These are phyloP conservation scores for Neopestalotiopsis clavispora DNA, from an alignment of 2,329 filamentous ascomycete species.

Conservation along the genomic window DNA sequence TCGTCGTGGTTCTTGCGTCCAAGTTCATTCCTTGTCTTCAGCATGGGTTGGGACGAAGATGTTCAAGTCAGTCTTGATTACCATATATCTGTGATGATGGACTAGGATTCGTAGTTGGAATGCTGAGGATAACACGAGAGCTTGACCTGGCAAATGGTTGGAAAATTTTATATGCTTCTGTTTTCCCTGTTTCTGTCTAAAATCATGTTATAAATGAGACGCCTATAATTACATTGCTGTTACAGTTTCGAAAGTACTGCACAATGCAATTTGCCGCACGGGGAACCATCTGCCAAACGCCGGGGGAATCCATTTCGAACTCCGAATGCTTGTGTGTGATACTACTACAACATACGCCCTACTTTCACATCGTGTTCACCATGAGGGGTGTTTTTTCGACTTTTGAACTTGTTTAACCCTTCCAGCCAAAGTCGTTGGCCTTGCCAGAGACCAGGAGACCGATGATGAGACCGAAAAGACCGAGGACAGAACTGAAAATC, in stretches of 20 bases:
- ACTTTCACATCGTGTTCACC: neutral
- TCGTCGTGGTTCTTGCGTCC: no score
- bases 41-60: no score
- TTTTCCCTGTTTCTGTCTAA: conserved; percentile 3
- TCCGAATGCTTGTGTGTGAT: conserved; percentile 18
- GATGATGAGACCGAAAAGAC: conserved; percentile 94
- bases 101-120: no score
- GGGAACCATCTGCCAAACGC: conserved; percentile 21
- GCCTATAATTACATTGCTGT: conserved; percentile 17
- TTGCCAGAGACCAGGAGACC: conserved; percentile 88
- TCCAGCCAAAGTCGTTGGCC: conserved; percentile 71
- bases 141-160: neutral
- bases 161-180: neutral
- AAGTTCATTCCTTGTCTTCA: no score
- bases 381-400: neutral
- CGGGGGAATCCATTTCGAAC: conserved; percentile 14
- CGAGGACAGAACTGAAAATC: conserved; percentile 97
- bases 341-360: conserved; percentile 6
- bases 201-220: neutral
- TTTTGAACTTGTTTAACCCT: conserved; percentile 20
- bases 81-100: no score
- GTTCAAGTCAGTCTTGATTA: no score
- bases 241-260: conserved; percentile 16
- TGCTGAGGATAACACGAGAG: no score
- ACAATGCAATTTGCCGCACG: conserved; percentile 15